A percentile compares a stretch with the other conserved stretches of the same genome.
Evolutionary conservation across 2,329 filamentous ascomycete species (phyloP).

Genomic region (Coniochaeta sp.): DNA sequence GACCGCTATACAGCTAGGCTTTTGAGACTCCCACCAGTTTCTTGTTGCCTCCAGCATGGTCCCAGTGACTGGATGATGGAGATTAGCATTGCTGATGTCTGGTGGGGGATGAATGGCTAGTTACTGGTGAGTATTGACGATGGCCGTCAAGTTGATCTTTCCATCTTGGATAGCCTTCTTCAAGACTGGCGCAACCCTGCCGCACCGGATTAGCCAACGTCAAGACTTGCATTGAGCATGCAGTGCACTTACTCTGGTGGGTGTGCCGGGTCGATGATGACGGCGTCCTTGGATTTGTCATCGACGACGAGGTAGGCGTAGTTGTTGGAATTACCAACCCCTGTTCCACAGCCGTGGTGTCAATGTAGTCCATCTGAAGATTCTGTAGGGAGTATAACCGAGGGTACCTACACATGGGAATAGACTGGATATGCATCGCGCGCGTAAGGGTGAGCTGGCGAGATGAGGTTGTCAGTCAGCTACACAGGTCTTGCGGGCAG

Average conservation of each 20-base stretch:
- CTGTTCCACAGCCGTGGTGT: constrained; percentile 29
- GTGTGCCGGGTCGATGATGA: constrained; percentile 75
- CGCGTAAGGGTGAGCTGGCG: constrained; percentile 28
- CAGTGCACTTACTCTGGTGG: constrained; percentile 58
- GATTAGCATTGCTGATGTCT: constrained; percentile 1
- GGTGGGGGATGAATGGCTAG: constrained; percentile 25
- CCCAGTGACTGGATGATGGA: constrained; percentile 63
- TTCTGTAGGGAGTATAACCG: neutral
- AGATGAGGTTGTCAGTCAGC: constrained; percentile 3
- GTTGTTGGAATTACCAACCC: constrained; percentile 73
- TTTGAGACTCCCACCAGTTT: constrained; percentile 54
- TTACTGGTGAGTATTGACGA: constrained; percentile 97
- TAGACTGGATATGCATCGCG: constrained; percentile 79
- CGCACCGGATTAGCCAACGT: neutral
- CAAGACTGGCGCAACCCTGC: constrained; percentile 55
- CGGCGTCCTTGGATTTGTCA: constrained; percentile 68
- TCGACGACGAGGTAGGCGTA: constrained; percentile 79
- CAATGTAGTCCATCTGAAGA: neutral
- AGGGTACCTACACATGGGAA: constrained; percentile 70
- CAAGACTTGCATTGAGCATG: constrained; percentile 4
- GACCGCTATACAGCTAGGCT: neutral
- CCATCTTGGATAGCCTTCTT: constrained; percentile 65
- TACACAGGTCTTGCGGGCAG: neutral
- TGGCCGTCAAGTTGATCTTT: constrained; percentile 75
- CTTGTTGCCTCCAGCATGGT: constrained; percentile 88